These are phyloP conservation scores for Crithidia fasciculata DNA, from an alignment of 208 protist species.

Conservation along the genomic window DNA sequence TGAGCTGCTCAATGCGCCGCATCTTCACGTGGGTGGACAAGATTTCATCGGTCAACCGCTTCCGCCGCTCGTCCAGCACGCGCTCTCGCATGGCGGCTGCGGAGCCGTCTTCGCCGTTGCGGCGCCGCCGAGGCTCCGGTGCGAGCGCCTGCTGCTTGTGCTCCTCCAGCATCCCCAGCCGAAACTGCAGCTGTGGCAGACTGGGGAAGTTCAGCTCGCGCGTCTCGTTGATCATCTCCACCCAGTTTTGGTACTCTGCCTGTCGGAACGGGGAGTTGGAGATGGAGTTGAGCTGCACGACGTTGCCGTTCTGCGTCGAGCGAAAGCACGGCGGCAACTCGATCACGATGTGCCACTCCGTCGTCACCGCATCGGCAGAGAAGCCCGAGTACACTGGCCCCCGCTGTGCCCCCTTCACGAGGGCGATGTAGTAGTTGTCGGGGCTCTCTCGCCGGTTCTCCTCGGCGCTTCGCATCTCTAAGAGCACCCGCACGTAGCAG, in stretches of 20 bases:
- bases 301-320: constrained; percentile 82
- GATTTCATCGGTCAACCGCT: constrained; percentile 53
- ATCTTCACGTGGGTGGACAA: constrained; percentile 66
- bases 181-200: constrained; percentile 80
- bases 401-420: constrained; percentile 76
- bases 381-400: constrained; percentile 90
- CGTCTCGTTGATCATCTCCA: constrained; percentile 65
- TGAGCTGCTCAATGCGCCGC: constrained; percentile 63
- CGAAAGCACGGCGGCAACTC: constrained; percentile 91
- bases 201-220: constrained; percentile 63
- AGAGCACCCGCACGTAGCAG: constrained; percentile 90
- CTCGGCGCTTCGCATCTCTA: constrained; percentile 87
- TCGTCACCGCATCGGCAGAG: constrained; percentile 78
- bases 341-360: constrained; percentile 90
- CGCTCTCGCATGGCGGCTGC: constrained; percentile 50
- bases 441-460: constrained; percentile 69
- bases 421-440: constrained; percentile 91
- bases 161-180: constrained; percentile 84
- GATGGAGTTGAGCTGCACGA: constrained; percentile 92
- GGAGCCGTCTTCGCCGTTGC: constrained; percentile 61
- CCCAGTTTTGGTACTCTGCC: constrained; percentile 89
- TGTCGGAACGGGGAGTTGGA: constrained; percentile 87
- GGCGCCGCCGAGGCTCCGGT: constrained; percentile 51
- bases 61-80: constrained; percentile 37
- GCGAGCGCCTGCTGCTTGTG: constrained; percentile 83